Evolutionary conservation across 1,139 yeast species (phyloP), one percentile per base, ranked within the genome.

Genomic region (Kodamaea plutei): DNA sequence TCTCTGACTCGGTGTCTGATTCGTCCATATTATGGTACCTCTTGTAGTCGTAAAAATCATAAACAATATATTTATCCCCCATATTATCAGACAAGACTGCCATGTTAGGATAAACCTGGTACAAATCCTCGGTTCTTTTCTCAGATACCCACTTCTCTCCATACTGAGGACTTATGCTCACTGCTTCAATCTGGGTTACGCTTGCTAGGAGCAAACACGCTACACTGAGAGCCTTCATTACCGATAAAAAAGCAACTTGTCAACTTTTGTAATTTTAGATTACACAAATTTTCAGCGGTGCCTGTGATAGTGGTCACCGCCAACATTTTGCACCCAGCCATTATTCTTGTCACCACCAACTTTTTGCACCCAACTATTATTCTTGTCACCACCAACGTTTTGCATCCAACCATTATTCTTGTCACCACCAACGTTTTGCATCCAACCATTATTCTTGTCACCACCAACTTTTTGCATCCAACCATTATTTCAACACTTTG

Each of bases 1-100:
- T 31, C 15, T 34, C 37, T 10, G 33, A 31, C 17, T 34, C 37
- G 8, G 37, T 34, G 16, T 34, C 37, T 9, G 37, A 34, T 8
- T 34, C 37, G 2, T 22, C 30, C 18, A 25, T 30, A 20, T 31
- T 34, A n/a, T n/a, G n/a, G n/a, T n/a, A n/a, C n/a, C n/a, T n/a
- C n/a, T n/a, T n/a, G 15, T 26, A 34, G 25, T 34, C 34, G 16
- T 34, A 28, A 7, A 30, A 27, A 25, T 34, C 37, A 23, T 34
- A 34, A 8, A 34, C 30, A 12, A 34, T 33, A 15, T 20, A 34
- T 23, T 30, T 30, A 13, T 28, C 26, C 5, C 33, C 33, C n/a
- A n/a, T n/a, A 12, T 23, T 27, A 18, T 29, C 33, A 5, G 20
- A 20, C n/a, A 34, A 27, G 14, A 34, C 37, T 4, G 27, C 34